Evolutionary conservation across 2,329 filamentous ascomycete species (phyloP), one percentile per base, ranked within the genome.

Genomic region (Rosellinia necatrix): DNA sequence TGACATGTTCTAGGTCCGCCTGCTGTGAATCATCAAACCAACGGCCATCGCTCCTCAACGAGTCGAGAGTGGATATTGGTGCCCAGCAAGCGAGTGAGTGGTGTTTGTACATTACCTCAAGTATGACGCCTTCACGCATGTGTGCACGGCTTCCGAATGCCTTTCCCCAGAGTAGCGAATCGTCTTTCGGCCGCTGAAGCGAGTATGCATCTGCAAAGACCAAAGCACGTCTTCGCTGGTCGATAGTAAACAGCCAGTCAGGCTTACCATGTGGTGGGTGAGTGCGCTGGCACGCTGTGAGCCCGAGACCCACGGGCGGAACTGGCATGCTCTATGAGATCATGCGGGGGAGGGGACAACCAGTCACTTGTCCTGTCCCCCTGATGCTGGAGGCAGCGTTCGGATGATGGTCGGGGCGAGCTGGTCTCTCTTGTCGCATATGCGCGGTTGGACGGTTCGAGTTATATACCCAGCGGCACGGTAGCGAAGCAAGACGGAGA

Each of bases 251-350:
- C 30, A 49, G 19, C 32, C 24, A 22, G 35, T 37, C 17, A 12
- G 8, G 17, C 17, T 13, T 44, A 19, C 38, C 49, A 35, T 34
- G 43, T 51, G 58, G 43, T 60, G 58, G 58, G 58, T 43, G 56
- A 44, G 52, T 52, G 53, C 19, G 58, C 48, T 59, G 49, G 52
- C 56, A 55, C 19, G 37, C 27, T 25, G 32, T 37, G 35, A 49
- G 49, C 32, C 29, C 22, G 21, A 40, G 49, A 32, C 46, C 32
- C 17, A 17, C 19, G 42, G 34, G 34, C 35, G 30, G 43, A 27
- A 49, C 37, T 10, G n/a, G 32, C 43, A 49, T 41, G 58, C 48
- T 43, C 25, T 35, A 62, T 62, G 61, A 63, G 50, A 51, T 63
- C 60, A 63, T 61, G 60, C 42, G 58, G 46, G 56, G 60, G 34